Percentiles rank a stretch among this genome's conserved stretches.
phyloP scores from a whole-genome alignment of 2,329 filamentous ascomycete genomes.

The Lachnellula suecica region DNA sequence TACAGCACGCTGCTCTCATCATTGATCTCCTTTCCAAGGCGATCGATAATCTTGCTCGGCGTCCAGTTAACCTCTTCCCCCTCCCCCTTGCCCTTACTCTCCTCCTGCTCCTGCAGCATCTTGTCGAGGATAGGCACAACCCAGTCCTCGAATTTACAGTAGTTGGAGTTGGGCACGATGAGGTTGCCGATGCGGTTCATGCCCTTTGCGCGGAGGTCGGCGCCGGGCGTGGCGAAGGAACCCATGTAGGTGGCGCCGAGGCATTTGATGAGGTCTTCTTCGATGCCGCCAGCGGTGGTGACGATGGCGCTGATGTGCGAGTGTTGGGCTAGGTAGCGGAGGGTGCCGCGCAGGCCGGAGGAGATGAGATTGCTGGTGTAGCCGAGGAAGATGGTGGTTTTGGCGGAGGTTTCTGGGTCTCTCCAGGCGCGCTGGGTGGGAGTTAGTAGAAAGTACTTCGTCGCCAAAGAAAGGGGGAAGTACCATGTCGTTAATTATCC shows the following conservation, averaged over 20 bases:
- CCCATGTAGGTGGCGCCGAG: conserved; percentile 92
- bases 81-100: conserved; percentile 62
- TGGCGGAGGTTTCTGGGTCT: conserved; percentile 74
- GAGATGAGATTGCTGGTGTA: conserved; percentile 98
- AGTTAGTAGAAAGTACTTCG: conserved; percentile 7
- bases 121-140: conserved; percentile 90
- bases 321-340: conserved; percentile 92
- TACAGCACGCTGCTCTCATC: conserved; percentile 87
- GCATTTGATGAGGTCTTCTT: conserved; percentile 99
- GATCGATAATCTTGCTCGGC: conserved; percentile 85
- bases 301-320: conserved; percentile 91
- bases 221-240: conserved; percentile 76
- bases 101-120: conserved; percentile 93
- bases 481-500: conserved; percentile 96
- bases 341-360: conserved; percentile 85
- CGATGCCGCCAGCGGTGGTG: conserved; percentile 90
- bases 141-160: conserved; percentile 98
- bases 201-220: conserved; percentile 76
- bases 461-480: background rate
- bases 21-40: conserved; percentile 91
- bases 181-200: conserved; percentile 96
- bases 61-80: conserved; percentile 78
- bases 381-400: conserved; percentile 92
- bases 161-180: conserved; percentile 93
- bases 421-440: conserved; percentile 69